Percentiles rank a stretch among this genome's conserved stretches.
These are phyloP conservation scores for Onygena corvina DNA, from an alignment of 2,329 filamentous ascomycete species.

Conservation along the genomic window DNA sequence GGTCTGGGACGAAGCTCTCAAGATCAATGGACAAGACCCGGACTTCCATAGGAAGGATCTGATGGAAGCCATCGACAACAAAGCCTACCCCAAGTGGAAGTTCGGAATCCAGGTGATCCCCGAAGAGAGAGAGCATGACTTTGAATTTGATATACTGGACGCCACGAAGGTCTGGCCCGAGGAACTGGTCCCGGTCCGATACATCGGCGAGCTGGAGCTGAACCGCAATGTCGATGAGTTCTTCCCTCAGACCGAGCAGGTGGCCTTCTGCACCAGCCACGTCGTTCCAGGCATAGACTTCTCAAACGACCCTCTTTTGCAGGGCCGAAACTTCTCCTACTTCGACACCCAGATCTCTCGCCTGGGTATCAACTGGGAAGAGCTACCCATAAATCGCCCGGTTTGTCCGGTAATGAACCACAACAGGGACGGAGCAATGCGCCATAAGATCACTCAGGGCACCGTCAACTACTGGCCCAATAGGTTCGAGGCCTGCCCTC, in stretches of 20 bases:
- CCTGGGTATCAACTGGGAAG: slow-evolving; percentile 62
- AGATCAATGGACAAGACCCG: slow-evolving; percentile 61
- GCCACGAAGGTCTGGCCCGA: slow-evolving; percentile 81
- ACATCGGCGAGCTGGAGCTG: slow-evolving; percentile 67
- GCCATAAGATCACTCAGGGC: slow-evolving; percentile 61
- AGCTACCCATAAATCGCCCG: slow-evolving; percentile 64
- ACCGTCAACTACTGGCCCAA: slow-evolving; percentile 73
- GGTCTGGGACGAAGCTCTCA: slow-evolving; percentile 66
- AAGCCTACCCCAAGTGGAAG: slow-evolving; percentile 63
- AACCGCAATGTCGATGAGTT: slow-evolving; percentile 72
- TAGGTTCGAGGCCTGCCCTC: slow-evolving; percentile 51
- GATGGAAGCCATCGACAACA: slow-evolving; percentile 58
- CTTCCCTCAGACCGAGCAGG: slow-evolving; percentile 72
- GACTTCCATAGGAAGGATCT: slow-evolving; percentile 75
- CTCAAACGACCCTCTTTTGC: slow-evolving; percentile 60
- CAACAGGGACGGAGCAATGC: slow-evolving; percentile 61
- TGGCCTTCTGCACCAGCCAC: slow-evolving; percentile 70
- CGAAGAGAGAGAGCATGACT: slow-evolving; percentile 59
- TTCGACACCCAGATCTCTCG: slow-evolving; percentile 48
- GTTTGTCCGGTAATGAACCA: slow-evolving; percentile 64
- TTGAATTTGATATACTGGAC: slow-evolving; percentile 76
- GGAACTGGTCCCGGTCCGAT: slow-evolving; percentile 59
- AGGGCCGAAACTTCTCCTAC: slow-evolving; percentile 58
- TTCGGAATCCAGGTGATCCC: slow-evolving; percentile 70
- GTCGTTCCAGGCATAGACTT: slow-evolving; percentile 67